Conservation (phyloP, 306 rosid species). For the barrel medic (Medicago truncatula) region MtrunA17r5.0-ANR NC_053044.1:31145001-31145500, state of each 20-base stretch:
- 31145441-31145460: constrained; percentile 50
- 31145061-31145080: not conserved
- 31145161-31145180: not conserved
- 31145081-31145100: not conserved
- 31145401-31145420: constrained; percentile 45
- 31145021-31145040: not conserved
- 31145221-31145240: not conserved
- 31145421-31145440: constrained; percentile 43
- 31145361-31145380: constrained; percentile 54
- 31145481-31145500: constrained; percentile 9
- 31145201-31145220: constrained; percentile 1
- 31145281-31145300: constrained; percentile 52
- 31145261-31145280: constrained; percentile 54
- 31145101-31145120: not conserved
- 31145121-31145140: constrained; percentile 9
- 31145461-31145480: constrained; percentile 52
- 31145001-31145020: too few relatives aligned
- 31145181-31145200: not conserved
- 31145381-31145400: constrained; percentile 52
- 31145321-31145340: constrained; percentile 43
- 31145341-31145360: constrained; percentile 40
- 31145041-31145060: not conserved
- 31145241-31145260: not conserved
- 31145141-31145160: not conserved
- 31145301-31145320: constrained; percentile 49